Base-by-base conservation (phyloP, 345 rosid species). In the Iberis pinnata region DNA sequence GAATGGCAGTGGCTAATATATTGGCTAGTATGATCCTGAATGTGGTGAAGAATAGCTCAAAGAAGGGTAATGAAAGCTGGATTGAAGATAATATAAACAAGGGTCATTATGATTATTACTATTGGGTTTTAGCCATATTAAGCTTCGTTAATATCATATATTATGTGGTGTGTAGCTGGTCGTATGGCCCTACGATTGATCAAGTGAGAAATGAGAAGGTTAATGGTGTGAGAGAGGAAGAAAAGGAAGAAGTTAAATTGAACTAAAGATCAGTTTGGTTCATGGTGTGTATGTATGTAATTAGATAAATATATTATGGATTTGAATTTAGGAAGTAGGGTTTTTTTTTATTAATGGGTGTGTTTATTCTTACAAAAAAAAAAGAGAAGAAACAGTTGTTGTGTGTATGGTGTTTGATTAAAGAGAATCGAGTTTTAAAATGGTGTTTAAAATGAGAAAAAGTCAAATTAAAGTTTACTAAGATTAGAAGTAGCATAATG, bases 31-130 rank as follows among this genome's bases (percentile, higher is more conserved):
- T 72, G 41, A 64, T 89, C 20, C 65, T 85, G 20, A 79, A 70
- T 17, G 51, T 27, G 1, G 69, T 75, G 6, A 68, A 81, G 42
- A 36, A 37, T 14, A 79, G 85, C 18, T 70, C 77, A 5, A 73
- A 54, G 64, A 69, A 64, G 1, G 76, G 76, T 1, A 60, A 69
- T 13, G 79, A 46, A 7, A 77, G 89, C 58, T 89, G 97, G 97
- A 77, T 89, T 35, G 70, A 84, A 10, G 73, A 61, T 62, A 74
- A 82, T 24, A 75, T 88, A 43, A 89, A 89, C 70, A 74, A 64
- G 67, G 89, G 83, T 39, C 92, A 67, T 17, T 81, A 83, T 2
- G 93, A 89, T 67, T 70, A 80, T 17, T 89, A 78, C 74, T 89
- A 83, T 41, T 81, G 85, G 86, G 53, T 83, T 60, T 84, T 86